These are phyloP conservation scores for Papilionanthe hybrid DNA, from an alignment of 116 monocot species.

Conservation along the genomic window DNA sequence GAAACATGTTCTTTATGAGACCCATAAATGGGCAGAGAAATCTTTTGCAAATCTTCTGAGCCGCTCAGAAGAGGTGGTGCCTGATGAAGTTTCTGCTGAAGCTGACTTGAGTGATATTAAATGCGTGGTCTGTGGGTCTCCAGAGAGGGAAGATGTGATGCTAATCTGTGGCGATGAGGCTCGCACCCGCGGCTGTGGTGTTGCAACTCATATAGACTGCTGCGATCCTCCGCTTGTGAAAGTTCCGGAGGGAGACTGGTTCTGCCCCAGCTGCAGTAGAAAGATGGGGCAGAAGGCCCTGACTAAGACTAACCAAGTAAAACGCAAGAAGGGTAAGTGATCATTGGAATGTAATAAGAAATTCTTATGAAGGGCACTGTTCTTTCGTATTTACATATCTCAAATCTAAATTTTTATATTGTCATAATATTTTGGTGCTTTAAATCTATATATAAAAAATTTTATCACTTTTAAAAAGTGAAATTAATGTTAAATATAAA, in stretches of 20 bases:
- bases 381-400: no score
- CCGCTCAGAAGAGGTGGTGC: constrained; percentile 31
- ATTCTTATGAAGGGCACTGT: no score
- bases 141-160: constrained; percentile 70
- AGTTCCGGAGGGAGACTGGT: constrained; percentile 81
- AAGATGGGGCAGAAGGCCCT: neutral
- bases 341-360: neutral
- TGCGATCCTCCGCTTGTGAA: constrained; percentile 65
- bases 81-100: constrained; percentile 1
- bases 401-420: no score
- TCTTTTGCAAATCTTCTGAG: constrained; percentile 37
- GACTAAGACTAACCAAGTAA: constrained; percentile 5
- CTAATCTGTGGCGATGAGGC: constrained; percentile 68
- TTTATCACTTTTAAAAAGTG: no score
- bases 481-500: no score
- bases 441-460: no score
- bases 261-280: constrained; percentile 50
- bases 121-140: constrained; percentile 57
- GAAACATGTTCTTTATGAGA: constrained; percentile 65
- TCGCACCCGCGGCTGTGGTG: constrained; percentile 54
- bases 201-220: constrained; percentile 82
- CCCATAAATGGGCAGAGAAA: constrained; percentile 58
- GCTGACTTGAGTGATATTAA: constrained; percentile 26
- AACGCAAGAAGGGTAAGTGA: constrained; percentile 12
- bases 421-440: no score